Evolutionary conservation across 2,329 filamentous ascomycete genomes (phyloP).

Genomic region (Penicillium sp.): DNA sequence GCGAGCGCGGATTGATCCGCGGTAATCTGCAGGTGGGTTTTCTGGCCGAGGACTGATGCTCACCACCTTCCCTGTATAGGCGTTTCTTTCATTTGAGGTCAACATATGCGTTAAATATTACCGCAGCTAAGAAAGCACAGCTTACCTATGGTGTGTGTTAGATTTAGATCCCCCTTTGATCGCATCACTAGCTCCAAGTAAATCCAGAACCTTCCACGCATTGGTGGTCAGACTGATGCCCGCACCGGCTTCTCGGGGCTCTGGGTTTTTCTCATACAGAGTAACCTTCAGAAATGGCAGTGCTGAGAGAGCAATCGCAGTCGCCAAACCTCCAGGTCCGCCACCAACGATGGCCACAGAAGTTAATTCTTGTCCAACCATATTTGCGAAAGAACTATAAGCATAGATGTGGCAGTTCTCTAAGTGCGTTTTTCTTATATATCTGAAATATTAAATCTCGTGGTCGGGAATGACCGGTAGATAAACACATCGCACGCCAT

Average conservation of each 20-base stretch:
- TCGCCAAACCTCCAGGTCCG: constrained; percentile 42
- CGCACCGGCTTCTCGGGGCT: constrained; percentile 49
- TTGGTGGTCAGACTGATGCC: constrained; percentile 50
- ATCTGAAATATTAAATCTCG: background rate
- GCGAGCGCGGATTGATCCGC: constrained; percentile 27
- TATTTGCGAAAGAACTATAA: background rate
- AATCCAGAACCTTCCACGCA: constrained; percentile 49
- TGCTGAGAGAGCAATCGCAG: constrained; percentile 47
- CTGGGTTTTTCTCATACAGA: constrained; percentile 47
- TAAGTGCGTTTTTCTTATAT: background rate
- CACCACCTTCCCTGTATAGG: constrained; percentile 12
- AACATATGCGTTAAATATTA: background rate
- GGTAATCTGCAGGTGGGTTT: constrained; percentile 12
- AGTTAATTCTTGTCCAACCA: constrained; percentile 9
- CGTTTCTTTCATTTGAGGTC: constrained; percentile 7
- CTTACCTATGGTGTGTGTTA: constrained; percentile 19
- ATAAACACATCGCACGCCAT: constrained; percentile 17
- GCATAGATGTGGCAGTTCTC: no score
- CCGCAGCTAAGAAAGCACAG: background rate
- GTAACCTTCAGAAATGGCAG: constrained; percentile 44
- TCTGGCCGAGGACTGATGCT: constrained; percentile 25
- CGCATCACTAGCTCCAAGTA: constrained; percentile 44
- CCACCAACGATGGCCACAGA: constrained; percentile 41
- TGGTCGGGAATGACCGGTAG: background rate
- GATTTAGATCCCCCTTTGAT: constrained; percentile 38